Conservation (phyloP, 495 filamentous ascomycete genomes). For the Xylaria palmicola region DNA sequence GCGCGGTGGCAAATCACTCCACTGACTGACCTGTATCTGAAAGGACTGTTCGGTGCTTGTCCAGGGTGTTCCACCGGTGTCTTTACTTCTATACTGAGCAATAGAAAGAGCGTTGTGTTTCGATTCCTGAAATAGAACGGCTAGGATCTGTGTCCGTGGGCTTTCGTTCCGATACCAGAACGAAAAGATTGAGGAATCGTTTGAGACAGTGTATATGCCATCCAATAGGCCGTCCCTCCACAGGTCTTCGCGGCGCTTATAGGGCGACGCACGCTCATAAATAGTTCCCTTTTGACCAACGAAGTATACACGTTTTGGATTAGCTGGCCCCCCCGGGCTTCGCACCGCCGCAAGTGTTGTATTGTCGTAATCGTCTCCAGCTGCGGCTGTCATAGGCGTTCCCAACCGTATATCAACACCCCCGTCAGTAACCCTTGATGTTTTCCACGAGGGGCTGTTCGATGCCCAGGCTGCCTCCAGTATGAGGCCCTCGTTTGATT, state of each 20-base stretch:
- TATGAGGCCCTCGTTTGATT: not conserved
- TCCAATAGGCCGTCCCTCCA: not conserved
- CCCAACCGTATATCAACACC: not conserved
- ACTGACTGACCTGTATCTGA: not conserved
- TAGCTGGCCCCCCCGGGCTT: not conserved
- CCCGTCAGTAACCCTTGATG: not conserved
- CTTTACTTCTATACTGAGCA: not conserved
- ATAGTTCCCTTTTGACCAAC: slow-evolving; percentile 5
- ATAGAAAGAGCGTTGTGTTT: not conserved
- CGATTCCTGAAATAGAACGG: slow-evolving; percentile 11
- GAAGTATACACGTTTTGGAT: not conserved
- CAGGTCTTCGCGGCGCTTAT: not conserved
- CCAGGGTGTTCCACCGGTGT: not conserved
- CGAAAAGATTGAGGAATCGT: slow-evolving; percentile 10
- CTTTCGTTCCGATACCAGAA: slow-evolving; percentile 17
- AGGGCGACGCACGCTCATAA: slow-evolving; percentile 12
- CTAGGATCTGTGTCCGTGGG: slow-evolving; percentile 7
- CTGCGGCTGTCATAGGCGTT: not conserved
- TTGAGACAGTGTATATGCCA: slow-evolving; percentile 11
- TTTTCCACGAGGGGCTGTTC: not conserved
- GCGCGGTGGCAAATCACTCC: no score
- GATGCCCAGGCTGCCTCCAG: not conserved
- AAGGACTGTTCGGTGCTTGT: not conserved
- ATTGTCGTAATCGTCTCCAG: not conserved
- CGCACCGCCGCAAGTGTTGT: not conserved